Base-by-base conservation (phyloP, 768 basidiomycete genomes). In the Pisolithus sp. region DNA sequence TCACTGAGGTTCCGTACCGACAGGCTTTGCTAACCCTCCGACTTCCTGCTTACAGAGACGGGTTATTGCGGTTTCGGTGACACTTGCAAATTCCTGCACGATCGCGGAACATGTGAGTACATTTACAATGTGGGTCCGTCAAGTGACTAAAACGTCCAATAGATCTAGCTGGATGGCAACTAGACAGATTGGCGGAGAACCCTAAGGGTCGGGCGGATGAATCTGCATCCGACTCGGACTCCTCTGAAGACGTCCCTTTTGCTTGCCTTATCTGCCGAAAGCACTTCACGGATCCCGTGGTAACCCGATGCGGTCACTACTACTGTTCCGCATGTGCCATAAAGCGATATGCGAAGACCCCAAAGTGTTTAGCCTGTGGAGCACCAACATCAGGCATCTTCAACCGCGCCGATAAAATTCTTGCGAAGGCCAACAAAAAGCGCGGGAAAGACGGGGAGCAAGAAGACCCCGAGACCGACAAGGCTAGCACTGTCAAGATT, bases 41-140 rank as follows among this genome's bases (percentile, higher is more conserved):
- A 45, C 24, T 52, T 48, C 55, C 46, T 61, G 56, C 44, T 17
- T 55, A 34, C 62, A 95, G 95, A 98, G 74, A 99, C 96, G 48
- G 96, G 96, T 0, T 99, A 91, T 66, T 99, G 96, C 69, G 96
- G 96, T 20, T 99, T 95, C 68, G 96, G 96, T 28, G 96, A 99
- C 70, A 93, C 93, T 4, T 99, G 96, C 71, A 98, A 97, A 77
- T 97, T 97, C 75, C 77, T 98, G 66, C 96, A 98, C 71, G 96
- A 98, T 70, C 85, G 95, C 62, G 94, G 95, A 52, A 93, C 90
- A 34, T 93, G 89, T 90, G 62, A 66, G 88, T 82, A 26, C 26
- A 8, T 30, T 7, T 10, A 24, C n/a, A 15, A 13, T 24, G 44
- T 43, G 48, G 31, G 24, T 21, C 37, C 43, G 18, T 18, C 21